Evolutionary conservation across 1,284 basidiomycete species (phyloP), one percentile per base, ranked within the genome.

Genomic region (Rhodotorula sp.): DNA sequence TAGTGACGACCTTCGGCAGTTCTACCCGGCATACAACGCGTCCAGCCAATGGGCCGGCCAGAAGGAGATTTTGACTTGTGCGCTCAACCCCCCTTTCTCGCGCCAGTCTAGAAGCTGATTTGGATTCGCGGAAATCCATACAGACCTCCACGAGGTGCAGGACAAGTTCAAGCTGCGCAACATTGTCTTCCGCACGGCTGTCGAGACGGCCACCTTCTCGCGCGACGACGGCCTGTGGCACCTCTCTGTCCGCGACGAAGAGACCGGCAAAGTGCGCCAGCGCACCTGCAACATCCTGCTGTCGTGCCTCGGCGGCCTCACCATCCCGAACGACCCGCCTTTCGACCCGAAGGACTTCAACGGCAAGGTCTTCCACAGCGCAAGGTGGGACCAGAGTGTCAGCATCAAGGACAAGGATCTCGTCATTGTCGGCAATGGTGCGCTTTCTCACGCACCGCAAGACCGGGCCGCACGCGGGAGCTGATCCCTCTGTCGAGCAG

Each of bases 251-350:
- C 64, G 54, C 16, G 67, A 77, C 50, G 49, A 67, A 21, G 55
- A 52, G 48, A 75, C 75, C 21, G 68, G 64, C n/a, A 27, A 55
- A 16, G 55, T 52, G 13, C 53, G 71, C 21, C 50, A 42, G 3
- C 54, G 73, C 34, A 77, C 75, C 0, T 77, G 75, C 71, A 77
- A 77, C 71, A 65, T 77, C 54, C 65, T 77, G 42, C 55, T 77
- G n/a, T 70, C 73, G 19, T 68, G 67, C 48, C 69, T 70, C 54
- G 75, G 75, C 13, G 74, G 71, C 4, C 48, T 76, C 7, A 62
- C 70, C 19, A 61, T 69, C n/a, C 74, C 74, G 12, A 67, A 76
- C 49, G 61, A 66, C 34, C 71, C 74, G 52, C 70, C 70, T 4
- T 72, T 70, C 59, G 61, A 72, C 34, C 63, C 66, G 21, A 48